Conservation (phyloP, 352 stramenopile species). For the Phytopythium delawarense region DNA sequence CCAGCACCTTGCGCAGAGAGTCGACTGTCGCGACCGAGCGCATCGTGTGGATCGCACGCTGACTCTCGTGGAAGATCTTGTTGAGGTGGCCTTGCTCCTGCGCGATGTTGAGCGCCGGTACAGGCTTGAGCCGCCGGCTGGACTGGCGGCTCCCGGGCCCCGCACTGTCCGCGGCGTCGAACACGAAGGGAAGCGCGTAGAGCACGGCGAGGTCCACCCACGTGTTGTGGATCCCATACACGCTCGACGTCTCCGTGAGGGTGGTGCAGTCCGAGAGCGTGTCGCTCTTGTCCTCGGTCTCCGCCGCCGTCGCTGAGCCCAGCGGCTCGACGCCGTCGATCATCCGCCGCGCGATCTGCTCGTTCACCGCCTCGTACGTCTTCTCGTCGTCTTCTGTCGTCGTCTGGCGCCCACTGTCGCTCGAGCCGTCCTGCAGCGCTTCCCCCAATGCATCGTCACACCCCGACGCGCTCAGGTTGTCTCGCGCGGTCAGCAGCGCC, state of each 20-base stretch:
- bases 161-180: slow-evolving; percentile 21
- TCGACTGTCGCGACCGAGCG: slow-evolving; percentile 66
- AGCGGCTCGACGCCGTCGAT: slow-evolving; percentile 30
- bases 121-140: slow-evolving; percentile 41
- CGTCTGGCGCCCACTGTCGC: slow-evolving; percentile 2
- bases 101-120: slow-evolving; percentile 62
- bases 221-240: slow-evolving; percentile 75
- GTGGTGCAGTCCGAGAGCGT: slow-evolving; percentile 75
- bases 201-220: slow-evolving; percentile 77
- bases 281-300: slow-evolving; percentile 71
- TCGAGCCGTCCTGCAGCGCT: not conserved
- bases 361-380: slow-evolving; percentile 51
- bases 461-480: not conserved
- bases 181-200: slow-evolving; percentile 71
- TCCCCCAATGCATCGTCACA: not conserved
- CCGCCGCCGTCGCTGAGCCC: slow-evolving; percentile 9
- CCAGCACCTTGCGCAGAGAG: slow-evolving; percentile 67
- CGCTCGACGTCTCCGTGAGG: slow-evolving; percentile 61
- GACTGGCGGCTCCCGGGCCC: not conserved
- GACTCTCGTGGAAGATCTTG: slow-evolving; percentile 74
- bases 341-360: slow-evolving; percentile 54
- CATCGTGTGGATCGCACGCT: slow-evolving; percentile 76
- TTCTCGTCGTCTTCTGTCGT: slow-evolving; percentile 20
- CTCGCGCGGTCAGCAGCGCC: slow-evolving; percentile 1
- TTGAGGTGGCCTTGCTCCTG: slow-evolving; percentile 62